Percentiles rank a stretch among this genome's conserved stretches.
Conservation (phyloP, 164 flowering plant genomes). For the Kalanchoe fedtschenkoi region DNA sequence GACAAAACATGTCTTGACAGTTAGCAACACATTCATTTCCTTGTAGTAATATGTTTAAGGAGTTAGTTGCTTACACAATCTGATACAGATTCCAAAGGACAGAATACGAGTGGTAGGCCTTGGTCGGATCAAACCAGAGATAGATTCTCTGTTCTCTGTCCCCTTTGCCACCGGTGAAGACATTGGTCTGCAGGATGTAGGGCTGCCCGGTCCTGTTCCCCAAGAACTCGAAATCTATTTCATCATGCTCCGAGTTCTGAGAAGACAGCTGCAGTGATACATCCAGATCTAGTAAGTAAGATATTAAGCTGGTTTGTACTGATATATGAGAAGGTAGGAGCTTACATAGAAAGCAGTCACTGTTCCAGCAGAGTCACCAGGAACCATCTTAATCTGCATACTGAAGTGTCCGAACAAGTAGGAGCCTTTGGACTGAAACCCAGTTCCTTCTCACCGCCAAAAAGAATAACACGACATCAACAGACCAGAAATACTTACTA, state of each 20-base stretch:
- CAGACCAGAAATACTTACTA: no score
- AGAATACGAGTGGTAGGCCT: conserved; percentile 15
- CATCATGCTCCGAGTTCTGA: conserved; percentile 13
- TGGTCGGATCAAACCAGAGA: conserved; percentile 19
- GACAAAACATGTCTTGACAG: background rate
- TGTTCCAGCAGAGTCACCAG: conserved; percentile 14
- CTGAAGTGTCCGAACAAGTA: conserved; percentile 14
- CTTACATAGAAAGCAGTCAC: conserved; percentile 15
- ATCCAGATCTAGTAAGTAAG: background rate
- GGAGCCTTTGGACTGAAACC: conserved; percentile 12
- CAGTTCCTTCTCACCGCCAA: conserved; percentile 2
- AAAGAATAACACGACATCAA: background rate
- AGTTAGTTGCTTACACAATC: conserved; percentile 12
- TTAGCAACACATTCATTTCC: background rate
- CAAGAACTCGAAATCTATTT: conserved; percentile 14
- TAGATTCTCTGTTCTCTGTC: conserved; percentile 16
- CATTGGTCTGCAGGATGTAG: conserved; percentile 17
- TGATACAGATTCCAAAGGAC: conserved; percentile 16
- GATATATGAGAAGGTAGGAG: background rate
- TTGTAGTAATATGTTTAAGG: background rate
- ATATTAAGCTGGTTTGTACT: background rate
- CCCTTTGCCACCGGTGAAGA: conserved; percentile 18
- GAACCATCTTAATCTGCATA: conserved; percentile 13
- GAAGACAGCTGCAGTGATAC: conserved; percentile 11
- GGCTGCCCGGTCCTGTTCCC: conserved; percentile 18